Evolutionary conservation across 2,329 filamentous ascomycete species (phyloP).

Genomic region (Neurospora sp.): DNA sequence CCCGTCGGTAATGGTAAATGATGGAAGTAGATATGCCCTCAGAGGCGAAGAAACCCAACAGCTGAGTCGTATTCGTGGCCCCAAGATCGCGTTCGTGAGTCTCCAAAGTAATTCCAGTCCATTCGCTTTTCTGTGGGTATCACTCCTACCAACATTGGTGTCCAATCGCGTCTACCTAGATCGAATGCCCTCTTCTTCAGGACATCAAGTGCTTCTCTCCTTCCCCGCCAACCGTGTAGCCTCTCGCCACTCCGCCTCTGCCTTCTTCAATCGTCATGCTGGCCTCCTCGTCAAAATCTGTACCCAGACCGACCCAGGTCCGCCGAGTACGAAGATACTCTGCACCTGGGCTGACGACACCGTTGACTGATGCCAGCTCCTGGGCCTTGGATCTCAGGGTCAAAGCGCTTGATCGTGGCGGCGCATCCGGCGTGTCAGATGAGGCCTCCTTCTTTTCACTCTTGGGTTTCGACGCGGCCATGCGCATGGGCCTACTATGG

Average conservation of each 20-base stretch:
- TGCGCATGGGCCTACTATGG: slow-evolving; percentile 64
- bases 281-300: slow-evolving; percentile 59
- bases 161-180: background rate
- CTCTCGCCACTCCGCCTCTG: slow-evolving; percentile 75
- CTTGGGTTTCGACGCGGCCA: slow-evolving; percentile 24
- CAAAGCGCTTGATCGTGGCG: slow-evolving; percentile 39
- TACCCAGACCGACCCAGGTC: slow-evolving; percentile 87
- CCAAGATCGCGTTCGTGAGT: background rate
- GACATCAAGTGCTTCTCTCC: slow-evolving; percentile 5
- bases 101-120: background rate
- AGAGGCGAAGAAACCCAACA: background rate
- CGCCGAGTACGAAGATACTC: slow-evolving; percentile 73
- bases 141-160: background rate
- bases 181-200: background rate
- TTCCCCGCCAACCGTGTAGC: slow-evolving; percentile 61
- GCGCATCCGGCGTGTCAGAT: slow-evolving; percentile 18
- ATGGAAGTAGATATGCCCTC: background rate
- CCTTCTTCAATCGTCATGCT: slow-evolving; percentile 73
- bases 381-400: slow-evolving; percentile 41
- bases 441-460: slow-evolving; percentile 14
- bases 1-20: background rate
- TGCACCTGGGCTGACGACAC: slow-evolving; percentile 81
- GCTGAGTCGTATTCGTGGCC: background rate
- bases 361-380: slow-evolving; percentile 72
- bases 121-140: background rate